These are phyloP conservation scores for Saturnispora serradocipensis DNA, from an alignment of 805 yeast genomes.

Conservation along the genomic window DNA sequence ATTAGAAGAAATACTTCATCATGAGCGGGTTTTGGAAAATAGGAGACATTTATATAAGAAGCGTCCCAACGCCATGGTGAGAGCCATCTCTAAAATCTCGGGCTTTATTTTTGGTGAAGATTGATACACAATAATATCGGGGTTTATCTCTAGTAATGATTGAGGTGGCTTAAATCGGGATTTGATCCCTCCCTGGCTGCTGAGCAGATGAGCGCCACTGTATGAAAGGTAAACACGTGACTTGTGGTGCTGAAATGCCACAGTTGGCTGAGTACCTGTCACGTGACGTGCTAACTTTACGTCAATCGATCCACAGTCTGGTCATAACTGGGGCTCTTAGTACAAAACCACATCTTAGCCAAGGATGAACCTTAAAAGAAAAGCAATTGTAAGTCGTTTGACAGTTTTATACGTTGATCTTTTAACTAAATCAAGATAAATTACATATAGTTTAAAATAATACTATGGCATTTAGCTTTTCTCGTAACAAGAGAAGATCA, in stretches of 20 bases:
- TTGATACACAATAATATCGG: constrained; percentile 2
- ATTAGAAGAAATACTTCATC: constrained; percentile 46
- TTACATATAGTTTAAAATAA: neutral
- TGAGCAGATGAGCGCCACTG: constrained; percentile 1
- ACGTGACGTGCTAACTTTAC: neutral
- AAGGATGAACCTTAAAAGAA: neutral
- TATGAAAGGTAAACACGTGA: constrained; percentile 1
- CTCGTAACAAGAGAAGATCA: neutral
- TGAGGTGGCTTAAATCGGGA: neutral
- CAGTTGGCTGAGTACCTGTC: neutral
- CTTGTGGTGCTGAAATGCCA: neutral
- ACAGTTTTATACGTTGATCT: neutral
- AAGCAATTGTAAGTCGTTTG: neutral
- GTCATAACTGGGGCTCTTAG: neutral
- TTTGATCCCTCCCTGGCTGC: neutral
- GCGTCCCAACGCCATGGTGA: neutral
- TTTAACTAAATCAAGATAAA: neutral
- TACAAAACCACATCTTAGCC: neutral
- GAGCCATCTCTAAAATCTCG: constrained; percentile 5
- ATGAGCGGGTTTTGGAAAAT: constrained; percentile 31
- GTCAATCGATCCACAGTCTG: neutral
- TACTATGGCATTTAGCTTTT: neutral
- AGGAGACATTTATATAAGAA: constrained; percentile 7
- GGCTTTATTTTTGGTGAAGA: constrained; percentile 13
- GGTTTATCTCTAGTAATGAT: constrained; percentile 12